Percentiles rank a stretch among this genome's conserved stretches.
These are phyloP conservation scores for Aspergillus japonicus DNA, from an alignment of 2,329 filamentous ascomycete genomes.

Conservation along the genomic window DNA sequence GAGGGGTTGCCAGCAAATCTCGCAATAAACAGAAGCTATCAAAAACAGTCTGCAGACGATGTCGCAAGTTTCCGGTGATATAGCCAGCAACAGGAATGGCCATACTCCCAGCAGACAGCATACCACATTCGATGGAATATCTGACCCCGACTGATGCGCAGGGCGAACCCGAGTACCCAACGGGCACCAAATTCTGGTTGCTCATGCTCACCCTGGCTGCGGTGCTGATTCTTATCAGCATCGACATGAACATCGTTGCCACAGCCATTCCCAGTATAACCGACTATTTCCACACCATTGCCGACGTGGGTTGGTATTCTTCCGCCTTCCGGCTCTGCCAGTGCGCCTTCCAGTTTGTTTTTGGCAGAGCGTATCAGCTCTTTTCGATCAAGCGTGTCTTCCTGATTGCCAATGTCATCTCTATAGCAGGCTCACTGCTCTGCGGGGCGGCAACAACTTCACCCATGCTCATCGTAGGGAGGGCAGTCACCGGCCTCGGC, in stretches of 20 bases:
- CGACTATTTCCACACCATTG: constrained; percentile 26
- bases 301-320: constrained; percentile 32
- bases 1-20: background rate
- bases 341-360: constrained; percentile 25
- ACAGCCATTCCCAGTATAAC: constrained; percentile 35
- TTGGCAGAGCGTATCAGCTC: constrained; percentile 31
- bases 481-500: constrained; percentile 33
- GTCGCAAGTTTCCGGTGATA: background rate
- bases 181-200: constrained; percentile 17
- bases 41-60: background rate
- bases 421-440: constrained; percentile 21
- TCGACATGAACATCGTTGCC: constrained; percentile 34
- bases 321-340: constrained; percentile 23
- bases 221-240: constrained; percentile 27
- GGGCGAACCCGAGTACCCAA: constrained; percentile 11
- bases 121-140: background rate
- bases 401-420: constrained; percentile 21
- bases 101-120: background rate
- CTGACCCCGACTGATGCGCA: background rate
- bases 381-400: constrained; percentile 32
- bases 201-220: constrained; percentile 24
- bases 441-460: constrained; percentile 20
- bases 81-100: too few species aligned
- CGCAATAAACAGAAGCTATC: too few species aligned
- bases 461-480: constrained; percentile 26